These are phyloP conservation scores for Pythium phragmitis DNA, from an alignment of 352 stramenopile genomes.

Conservation along the genomic window DNA sequence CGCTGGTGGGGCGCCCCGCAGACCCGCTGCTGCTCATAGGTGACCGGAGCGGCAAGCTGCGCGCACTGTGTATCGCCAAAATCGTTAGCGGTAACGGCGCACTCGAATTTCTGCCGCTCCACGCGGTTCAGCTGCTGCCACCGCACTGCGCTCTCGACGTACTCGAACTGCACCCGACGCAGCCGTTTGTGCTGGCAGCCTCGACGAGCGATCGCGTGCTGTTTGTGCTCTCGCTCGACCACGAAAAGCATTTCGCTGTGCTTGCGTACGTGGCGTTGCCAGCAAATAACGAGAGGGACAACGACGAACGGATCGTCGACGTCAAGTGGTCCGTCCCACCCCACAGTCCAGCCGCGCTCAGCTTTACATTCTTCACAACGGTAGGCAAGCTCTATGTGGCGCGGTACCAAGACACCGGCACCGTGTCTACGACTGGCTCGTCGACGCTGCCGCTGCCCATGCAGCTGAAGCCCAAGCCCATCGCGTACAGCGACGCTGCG, in stretches of 20 bases:
- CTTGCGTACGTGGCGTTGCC: conserved; percentile 53
- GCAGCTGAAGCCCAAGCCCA: conserved; percentile 38
- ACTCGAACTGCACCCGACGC: conserved; percentile 55
- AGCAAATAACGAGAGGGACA: background rate
- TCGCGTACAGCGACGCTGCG: conserved; percentile 42
- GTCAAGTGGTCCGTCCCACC: conserved; percentile 53
- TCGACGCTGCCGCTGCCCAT: conserved; percentile 14
- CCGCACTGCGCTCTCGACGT: conserved; percentile 41
- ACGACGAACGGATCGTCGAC: conserved; percentile 46
- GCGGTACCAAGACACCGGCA: conserved; percentile 32
- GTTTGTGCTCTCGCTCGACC: conserved; percentile 67
- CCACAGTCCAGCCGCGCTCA: conserved; percentile 41
- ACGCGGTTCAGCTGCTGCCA: conserved; percentile 50
- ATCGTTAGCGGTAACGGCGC: conserved; percentile 39
- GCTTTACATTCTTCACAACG: conserved; percentile 56
- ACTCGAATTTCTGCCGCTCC: conserved; percentile 63
- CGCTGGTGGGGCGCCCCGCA: conserved; percentile 39
- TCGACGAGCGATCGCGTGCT: conserved; percentile 47
- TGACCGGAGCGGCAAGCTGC: conserved; percentile 55
- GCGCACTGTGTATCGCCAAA: conserved; percentile 56
- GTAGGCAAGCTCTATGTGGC: conserved; percentile 49
- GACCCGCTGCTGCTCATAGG: conserved; percentile 67
- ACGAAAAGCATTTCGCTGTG: conserved; percentile 65
- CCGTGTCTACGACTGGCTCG: background rate
- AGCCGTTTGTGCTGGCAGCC: conserved; percentile 48